Base-by-base conservation (phyloP, 352 stramenopile species). In the Pythium utonaiense region DNA sequence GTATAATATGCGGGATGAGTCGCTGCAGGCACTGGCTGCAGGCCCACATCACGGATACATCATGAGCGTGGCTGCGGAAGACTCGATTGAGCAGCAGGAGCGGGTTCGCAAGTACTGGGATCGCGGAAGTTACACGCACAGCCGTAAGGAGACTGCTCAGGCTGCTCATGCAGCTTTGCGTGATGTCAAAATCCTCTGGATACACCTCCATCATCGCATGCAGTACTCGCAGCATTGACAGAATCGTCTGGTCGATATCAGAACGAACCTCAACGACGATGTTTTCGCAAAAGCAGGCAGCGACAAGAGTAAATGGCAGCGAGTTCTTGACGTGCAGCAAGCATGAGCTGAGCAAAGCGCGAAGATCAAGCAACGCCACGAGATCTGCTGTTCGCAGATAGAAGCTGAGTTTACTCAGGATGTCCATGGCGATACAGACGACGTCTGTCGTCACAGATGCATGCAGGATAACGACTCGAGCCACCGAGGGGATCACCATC, bases 111-210 rank as follows among this genome's bases (percentile, higher is more conserved):
- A 55, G 40, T 2, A 53, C 36, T 1, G 28, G 31, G 19, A 59
- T 17, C 24, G 63, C 19, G 1, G 22, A 28, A 1, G 25, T 10
- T 16, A 24, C 31, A 19, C 40, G 21, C 19, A 54, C 40, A 3
- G 48, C 53, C 14, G 53, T 44, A 5, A 70, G 42, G 3, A 70
- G 41, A 7, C 6, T 34, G 8, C 27, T 54, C 9, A 70, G 57
- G 16, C 48, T 54, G 19, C 31, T 33, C 24, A 62, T 53, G n/a
- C 42, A 58, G 40, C 57, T 66, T 13, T 59, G 57, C 9, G 53
- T 62, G n/a, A 70, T 50, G 31, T 66, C 63, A 24, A 53, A 54
- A 25, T 70, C 63, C 19, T 70, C 57, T 16, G 59, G 40, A n/a
- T 66, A 44, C 8, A 60, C 28, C 6, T 52, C 21, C 50, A 70